phyloP scores from a whole-genome alignment of 176 grass and related monocot species.

The Microstegium vimineum region DNA sequence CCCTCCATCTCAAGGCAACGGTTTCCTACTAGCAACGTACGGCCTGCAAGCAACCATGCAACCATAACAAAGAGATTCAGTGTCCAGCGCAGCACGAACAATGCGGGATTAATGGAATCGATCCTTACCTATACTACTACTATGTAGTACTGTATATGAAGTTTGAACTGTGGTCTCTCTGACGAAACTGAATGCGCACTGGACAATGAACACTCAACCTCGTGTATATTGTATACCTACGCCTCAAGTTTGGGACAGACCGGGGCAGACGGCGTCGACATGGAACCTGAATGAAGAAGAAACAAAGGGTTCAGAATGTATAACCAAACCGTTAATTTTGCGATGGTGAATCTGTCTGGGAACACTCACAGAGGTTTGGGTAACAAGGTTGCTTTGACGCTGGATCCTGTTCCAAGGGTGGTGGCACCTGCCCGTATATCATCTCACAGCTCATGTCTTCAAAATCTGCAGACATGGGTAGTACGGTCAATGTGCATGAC shows the following conservation, averaged over 20 bases:
- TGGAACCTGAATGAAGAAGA: constrained; percentile 54
- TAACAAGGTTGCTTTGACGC: constrained; percentile 83
- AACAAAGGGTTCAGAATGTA: not conserved
- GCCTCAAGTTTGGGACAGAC: constrained; percentile 69
- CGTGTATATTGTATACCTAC: not conserved
- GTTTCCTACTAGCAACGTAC: not conserved
- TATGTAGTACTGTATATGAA: not conserved
- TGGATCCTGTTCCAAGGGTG: constrained; percentile 76
- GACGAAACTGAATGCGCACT: not conserved
- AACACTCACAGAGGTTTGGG: constrained; percentile 61
- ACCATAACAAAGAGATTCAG: not conserved
- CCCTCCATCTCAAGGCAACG: not conserved
- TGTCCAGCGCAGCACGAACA: not conserved
- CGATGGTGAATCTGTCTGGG: not conserved
- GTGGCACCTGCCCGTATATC: constrained; percentile 84
- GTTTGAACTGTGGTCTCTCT: not conserved
- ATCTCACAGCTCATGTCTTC: constrained; percentile 99
- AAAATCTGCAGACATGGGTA: constrained; percentile 60
- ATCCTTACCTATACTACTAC: not conserved
- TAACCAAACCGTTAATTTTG: not conserved
- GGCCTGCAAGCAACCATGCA: not conserved
- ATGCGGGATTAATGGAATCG: not conserved
- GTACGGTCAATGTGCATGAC: not conserved
- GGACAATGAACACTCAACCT: not conserved
- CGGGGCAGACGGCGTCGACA: constrained; percentile 51